Evolutionary conservation across 2,329 filamentous ascomycete genomes (phyloP), one percentile per base, ranked within the genome.

Genomic region (Chrysosporium keratinophilum): DNA sequence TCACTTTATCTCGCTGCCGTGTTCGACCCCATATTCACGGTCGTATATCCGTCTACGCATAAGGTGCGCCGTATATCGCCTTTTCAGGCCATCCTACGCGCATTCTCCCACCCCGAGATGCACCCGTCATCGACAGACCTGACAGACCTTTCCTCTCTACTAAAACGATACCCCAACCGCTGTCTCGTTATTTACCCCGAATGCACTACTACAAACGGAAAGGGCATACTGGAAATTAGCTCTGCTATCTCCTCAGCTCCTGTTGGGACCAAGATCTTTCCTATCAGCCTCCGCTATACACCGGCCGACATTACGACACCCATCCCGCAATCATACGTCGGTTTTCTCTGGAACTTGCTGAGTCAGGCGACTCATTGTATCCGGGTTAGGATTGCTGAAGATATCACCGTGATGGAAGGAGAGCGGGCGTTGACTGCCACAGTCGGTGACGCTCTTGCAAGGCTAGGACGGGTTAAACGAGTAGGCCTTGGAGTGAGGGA

Each of bases 21-120:
- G 64, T 98, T 97, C 74, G 88, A 96, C 67, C 93, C 93, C 2
- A 79, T 98, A 67, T 97, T 98, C 72, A 94, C 89, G 10, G 76
- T 87, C 44, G 88, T 85, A 0, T 96, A 88, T 68, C 88, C 90
- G 0, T 74, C 77, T 56, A 85, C 82, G 2, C 79, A 81, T 45
- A 80, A 83, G 56, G 85, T 98, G 23, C 82, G 84, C 62, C 84
- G 78, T 44, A 81, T 97, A 45, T 85, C 85, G 2, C 81, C 97
- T 4, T 75, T 89, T 42, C 75, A 81, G 62, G 89, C 90, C 47
- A 82, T 95, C 47, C 64, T 83, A 17, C 81, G 83, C 57, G 86
- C 88, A 2, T 83, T 96, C 50, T 76, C 80, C 2, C 73, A 76
- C 1, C 80, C 85, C 0, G 65, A 72, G 43, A 69, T 74, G 20